Conservation (phyloP, 768 basidiomycete genomes). For the Tulasnella sp. region DNA sequence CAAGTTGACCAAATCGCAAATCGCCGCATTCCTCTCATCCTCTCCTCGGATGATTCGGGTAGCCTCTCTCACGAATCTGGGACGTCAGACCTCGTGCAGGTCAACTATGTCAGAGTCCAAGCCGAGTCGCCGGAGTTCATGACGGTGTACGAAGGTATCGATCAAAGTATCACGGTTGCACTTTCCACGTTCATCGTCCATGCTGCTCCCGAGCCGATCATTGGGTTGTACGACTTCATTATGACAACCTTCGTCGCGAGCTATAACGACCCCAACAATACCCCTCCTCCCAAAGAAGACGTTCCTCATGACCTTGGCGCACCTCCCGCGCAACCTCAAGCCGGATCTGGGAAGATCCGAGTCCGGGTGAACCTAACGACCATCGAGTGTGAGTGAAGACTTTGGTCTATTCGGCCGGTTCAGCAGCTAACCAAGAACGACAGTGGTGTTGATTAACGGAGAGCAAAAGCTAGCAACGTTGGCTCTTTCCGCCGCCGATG, state of each 20-base stretch:
- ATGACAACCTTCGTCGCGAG: constrained; percentile 86
- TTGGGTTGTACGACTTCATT: constrained; percentile 89
- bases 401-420: not conserved
- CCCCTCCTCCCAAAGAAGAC: constrained; percentile 10
- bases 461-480: constrained; percentile 65
- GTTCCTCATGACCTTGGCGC: not conserved
- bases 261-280: constrained; percentile 19
- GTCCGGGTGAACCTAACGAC: constrained; percentile 74
- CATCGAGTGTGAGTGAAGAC: constrained; percentile 48
- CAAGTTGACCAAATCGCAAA: constrained; percentile 21
- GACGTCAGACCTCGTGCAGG: constrained; percentile 50
- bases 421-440: not conserved
- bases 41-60: constrained; percentile 16
- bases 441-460: constrained; percentile 70
- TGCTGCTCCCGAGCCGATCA: constrained; percentile 78
- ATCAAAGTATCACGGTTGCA: constrained; percentile 76
- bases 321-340: not conserved
- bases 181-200: constrained; percentile 85
- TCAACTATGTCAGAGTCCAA: constrained; percentile 71
- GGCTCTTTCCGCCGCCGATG: constrained; percentile 80
- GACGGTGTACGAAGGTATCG: constrained; percentile 65
- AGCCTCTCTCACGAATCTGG: constrained; percentile 19
- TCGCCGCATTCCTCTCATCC: constrained; percentile 18
- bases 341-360: constrained; percentile 49
- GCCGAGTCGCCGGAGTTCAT: constrained; percentile 75